Evolutionary conservation across 225 moss, liverwort and hornwort genomes (phyloP), one percentile per base, ranked within the genome.

Genomic region (Straminergon stramineum): DNA sequence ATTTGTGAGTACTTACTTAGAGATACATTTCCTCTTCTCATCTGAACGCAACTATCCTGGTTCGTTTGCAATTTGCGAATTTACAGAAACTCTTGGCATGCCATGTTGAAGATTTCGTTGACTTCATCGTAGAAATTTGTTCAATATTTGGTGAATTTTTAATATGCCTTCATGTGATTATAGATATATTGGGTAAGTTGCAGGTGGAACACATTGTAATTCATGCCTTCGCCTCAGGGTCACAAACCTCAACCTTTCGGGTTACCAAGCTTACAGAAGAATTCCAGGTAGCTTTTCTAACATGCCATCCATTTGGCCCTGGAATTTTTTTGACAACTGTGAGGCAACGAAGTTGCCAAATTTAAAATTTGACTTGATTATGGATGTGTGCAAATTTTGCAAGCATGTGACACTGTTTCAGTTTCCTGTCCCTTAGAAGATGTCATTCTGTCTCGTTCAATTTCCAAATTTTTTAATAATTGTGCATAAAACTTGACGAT

Each of bases 161-260:
- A n/a, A 76, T 63, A 39, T 68, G 27, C 75, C 37, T 89, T 61
- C 70, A 27, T 35, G 57, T 78, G 79, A 85, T 94, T 84, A n/a
- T 94, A 83, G 93, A 92, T 93, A 94, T 92, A 51, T 74, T 84
- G 90, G 84, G 19, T n/a, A n/a, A n/a, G n/a, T 85, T 92, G 90
- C 94, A 98, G 98, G 99, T 99, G 48, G 99, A 99, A 89, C 94
- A 92, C 48, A 95, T 97, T 90, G 94, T 95, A 48, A 92, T 99
- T 79, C 66, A 96, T 85, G 93, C 93, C 84, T 96, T 97, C 79
- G 93, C 91, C 81, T 96, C 99, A 87, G 97, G 95, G 80, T 95
- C 95, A 67, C 93, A 90, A 90, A 96, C 97, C 58, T 92, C 93
- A 84, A 96, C 97, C 32, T 99, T 99, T 87, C 95, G 99, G 53